These are phyloP conservation scores for Aspergillus eucalypticola DNA, from an alignment of 2,329 filamentous ascomycete species.

Conservation along the genomic window DNA sequence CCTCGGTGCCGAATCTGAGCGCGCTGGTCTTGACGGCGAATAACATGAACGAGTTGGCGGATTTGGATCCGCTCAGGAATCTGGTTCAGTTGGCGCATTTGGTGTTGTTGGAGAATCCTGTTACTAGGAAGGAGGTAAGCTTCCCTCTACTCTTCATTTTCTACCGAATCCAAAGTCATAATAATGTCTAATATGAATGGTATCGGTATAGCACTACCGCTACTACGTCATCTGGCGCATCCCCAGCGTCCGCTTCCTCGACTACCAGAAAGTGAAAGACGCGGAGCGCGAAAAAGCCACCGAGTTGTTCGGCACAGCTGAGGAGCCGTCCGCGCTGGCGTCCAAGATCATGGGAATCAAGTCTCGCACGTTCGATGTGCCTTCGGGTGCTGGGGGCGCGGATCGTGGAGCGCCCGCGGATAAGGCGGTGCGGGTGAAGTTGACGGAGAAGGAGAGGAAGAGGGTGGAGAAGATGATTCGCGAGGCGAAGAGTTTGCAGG, in stretches of 20 bases:
- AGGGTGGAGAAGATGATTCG: constrained; percentile 82
- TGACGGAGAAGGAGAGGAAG: constrained; percentile 86
- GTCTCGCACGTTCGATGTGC: constrained; percentile 69
- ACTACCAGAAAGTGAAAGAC: constrained; percentile 89
- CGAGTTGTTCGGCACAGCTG: constrained; percentile 77
- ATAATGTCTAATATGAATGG: neutral
- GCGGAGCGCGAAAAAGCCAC: constrained; percentile 73
- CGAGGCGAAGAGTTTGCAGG: constrained; percentile 83
- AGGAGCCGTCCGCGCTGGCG: constrained; percentile 78
- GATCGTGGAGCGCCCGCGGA: constrained; percentile 43
- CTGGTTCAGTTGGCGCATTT: constrained; percentile 75
- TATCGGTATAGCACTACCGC: constrained; percentile 71
- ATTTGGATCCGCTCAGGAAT: constrained; percentile 75
- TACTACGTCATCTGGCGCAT: constrained; percentile 88
- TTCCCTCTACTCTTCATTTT: too few relatives aligned
- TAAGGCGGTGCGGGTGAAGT: constrained; percentile 74
- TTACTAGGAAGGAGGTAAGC: constrained; percentile 85
- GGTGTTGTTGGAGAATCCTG: constrained; percentile 81
- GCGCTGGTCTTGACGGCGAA: constrained; percentile 84
- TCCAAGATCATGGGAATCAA: constrained; percentile 82
- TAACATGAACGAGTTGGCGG: constrained; percentile 77
- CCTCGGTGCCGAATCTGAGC: constrained; percentile 76
- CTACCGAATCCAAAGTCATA: too few relatives aligned
- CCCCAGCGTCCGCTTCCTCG: constrained; percentile 82
- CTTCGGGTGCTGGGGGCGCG: constrained; percentile 41